These are phyloP conservation scores for Sarocladium oryzae DNA, from an alignment of 2,329 filamentous ascomycete genomes.

Conservation along the genomic window DNA sequence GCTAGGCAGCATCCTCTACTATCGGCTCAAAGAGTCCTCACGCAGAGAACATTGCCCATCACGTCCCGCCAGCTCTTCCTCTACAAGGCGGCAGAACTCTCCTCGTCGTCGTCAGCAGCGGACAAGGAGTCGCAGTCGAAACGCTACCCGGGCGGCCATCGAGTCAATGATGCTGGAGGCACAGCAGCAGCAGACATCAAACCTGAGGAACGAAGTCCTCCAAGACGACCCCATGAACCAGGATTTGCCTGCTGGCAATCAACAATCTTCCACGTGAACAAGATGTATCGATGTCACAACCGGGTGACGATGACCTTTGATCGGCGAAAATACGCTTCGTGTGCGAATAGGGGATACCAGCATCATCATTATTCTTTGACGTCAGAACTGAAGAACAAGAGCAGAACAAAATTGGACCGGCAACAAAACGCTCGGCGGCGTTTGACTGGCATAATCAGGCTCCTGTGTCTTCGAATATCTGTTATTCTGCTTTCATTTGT, in stretches of 20 bases:
- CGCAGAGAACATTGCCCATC: slow-evolving; percentile 38
- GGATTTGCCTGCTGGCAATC: not conserved
- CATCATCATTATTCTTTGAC: not conserved
- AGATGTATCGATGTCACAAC: not conserved
- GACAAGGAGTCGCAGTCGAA: slow-evolving; percentile 31
- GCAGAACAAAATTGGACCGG: not conserved
- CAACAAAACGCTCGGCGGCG: not conserved
- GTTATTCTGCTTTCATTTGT: not conserved
- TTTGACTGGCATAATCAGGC: not conserved
- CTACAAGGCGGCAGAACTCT: slow-evolving; percentile 20
- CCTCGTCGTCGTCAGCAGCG: slow-evolving; percentile 28
- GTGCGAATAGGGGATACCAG: slow-evolving; percentile 5
- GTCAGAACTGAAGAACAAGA: not conserved
- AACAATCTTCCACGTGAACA: not conserved
- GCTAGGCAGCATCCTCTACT: slow-evolving; percentile 33
- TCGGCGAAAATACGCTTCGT: not conserved
- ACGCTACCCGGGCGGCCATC: not conserved
- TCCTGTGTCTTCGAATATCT: not conserved
- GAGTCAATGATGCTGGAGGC: slow-evolving; percentile 15
- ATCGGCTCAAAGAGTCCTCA: slow-evolving; percentile 32
- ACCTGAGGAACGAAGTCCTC: slow-evolving; percentile 29
- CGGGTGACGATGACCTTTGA: not conserved
- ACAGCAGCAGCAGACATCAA: slow-evolving; percentile 16
- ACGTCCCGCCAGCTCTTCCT: slow-evolving; percentile 26
- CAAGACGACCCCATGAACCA: slow-evolving; percentile 13